Evolutionary conservation across 805 yeast species (phyloP), one percentile per base, ranked within the genome.

Genomic region (Clavispora vitiphila): DNA sequence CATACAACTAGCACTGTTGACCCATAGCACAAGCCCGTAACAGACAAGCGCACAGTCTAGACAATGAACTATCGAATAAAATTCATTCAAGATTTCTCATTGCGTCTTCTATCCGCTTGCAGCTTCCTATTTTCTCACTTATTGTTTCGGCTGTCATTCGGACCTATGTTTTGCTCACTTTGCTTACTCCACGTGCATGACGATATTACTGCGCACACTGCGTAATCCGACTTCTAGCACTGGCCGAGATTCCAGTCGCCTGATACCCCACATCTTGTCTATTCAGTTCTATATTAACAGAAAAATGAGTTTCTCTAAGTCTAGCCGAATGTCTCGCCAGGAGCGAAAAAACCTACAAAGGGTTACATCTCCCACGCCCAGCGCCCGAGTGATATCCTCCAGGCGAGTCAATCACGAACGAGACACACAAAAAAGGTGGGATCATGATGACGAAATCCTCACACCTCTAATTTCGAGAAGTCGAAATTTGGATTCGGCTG

Each of bases 371-470:
- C 44, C 44, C 7, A 34, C 44, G 5, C 43, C 43, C 5, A 41
- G 43, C 29, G 32, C 29, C 4, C 12, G 44, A 11, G 38, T 37
- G 34, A 56, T 56, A 31, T 56, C 61, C n/a, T 47, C 40, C 35
- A 38, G 46, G 29, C 37, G 61, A 29, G 54, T 56, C 19, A 50
- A 50, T 22, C 34, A 29, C 14, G 57, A 53, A 20, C 41, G 54
- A 16, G 55, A 49, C 10, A 11, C 20, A 5, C 32, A 8, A 29
- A 15, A 8, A 9, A 8, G 32, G 9, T 16, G 20, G 20, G 32
- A 15, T 6, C 7, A 5, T 6, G 32, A 16, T 8, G 19, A 16
- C 9, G 32, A 9, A 4, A 9, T 29, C 12, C 4, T 11, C 11
- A 16, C 20, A n/a, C 32, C 32, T 2, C 19, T 29, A 7, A n/a